Conservation (phyloP, 1,284 basidiomycete species). For the Leccinum fuscescens region DNA sequence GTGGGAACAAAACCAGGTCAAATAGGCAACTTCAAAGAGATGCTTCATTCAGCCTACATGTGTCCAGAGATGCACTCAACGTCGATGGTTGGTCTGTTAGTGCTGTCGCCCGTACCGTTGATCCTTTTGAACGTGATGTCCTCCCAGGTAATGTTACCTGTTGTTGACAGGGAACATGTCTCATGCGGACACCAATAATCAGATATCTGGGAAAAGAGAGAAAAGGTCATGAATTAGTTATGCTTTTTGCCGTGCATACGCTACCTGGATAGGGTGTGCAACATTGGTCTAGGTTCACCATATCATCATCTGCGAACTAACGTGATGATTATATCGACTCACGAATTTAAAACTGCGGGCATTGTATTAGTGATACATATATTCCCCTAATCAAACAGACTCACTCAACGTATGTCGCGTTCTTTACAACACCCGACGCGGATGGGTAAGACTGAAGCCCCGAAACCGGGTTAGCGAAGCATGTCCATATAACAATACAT, state of each 20-base stretch:
- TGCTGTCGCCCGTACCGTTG: constrained; percentile 9
- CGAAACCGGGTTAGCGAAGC: neutral
- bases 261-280: constrained; percentile 16
- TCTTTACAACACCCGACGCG: constrained; percentile 12
- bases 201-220: neutral
- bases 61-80: neutral
- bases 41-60: neutral
- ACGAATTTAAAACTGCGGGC: constrained; percentile 15
- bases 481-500: neutral
- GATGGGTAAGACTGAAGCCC: constrained; percentile 7
- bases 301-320: constrained; percentile 2
- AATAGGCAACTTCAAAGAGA: neutral
- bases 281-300: constrained; percentile 1
- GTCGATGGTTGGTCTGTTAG: neutral
- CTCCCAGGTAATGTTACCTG: constrained; percentile 10
- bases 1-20: neutral
- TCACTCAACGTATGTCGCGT: constrained; percentile 18
- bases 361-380: neutral
- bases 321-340: neutral
- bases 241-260: neutral
- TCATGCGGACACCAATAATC: constrained; percentile 12
- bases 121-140: constrained; percentile 11
- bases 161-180: neutral
- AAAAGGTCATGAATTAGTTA: neutral
- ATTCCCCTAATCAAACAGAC: neutral